phyloP scores from a whole-genome alignment of 495 filamentous ascomycete species.

The Chaetomidium leptoderma region DNA sequence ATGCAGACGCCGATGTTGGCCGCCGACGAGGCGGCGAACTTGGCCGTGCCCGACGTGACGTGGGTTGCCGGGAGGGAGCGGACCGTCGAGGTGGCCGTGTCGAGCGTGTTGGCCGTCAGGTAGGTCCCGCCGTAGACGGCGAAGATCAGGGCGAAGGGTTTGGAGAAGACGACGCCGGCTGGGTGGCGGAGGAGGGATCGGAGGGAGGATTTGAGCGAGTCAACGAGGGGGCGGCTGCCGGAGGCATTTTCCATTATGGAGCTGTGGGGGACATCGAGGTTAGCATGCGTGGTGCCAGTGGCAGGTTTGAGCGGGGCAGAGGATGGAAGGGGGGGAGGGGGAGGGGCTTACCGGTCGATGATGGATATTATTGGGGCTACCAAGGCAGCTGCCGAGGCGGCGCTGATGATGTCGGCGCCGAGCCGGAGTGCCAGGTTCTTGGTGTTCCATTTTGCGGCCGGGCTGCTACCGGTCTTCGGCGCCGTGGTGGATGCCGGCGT shows the following conservation, averaged over 20 bases:
- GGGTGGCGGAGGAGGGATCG: conserved; percentile 63
- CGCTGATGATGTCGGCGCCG: conserved; percentile 67
- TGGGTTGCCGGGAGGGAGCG: conserved; percentile 49
- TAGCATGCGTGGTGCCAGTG: neutral
- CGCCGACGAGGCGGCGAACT: conserved; percentile 77
- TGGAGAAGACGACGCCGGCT: conserved; percentile 65
- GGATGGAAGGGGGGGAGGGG: neutral
- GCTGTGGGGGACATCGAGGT: conserved; percentile 39
- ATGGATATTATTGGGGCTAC: conserved; percentile 86
- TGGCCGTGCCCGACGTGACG: conserved; percentile 68
- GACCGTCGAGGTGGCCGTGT: conserved; percentile 70
- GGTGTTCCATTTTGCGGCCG: conserved; percentile 64
- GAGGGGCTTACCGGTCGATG: conserved; percentile 71
- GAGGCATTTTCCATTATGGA: conserved; percentile 95
- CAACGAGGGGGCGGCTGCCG: conserved; percentile 65
- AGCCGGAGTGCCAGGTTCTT: conserved; percentile 63
- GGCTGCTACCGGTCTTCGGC: neutral
- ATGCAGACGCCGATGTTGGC: conserved; percentile 89
- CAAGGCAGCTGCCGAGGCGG: conserved; percentile 70
- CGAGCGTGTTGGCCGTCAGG: conserved; percentile 80
- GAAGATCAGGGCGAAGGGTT: conserved; percentile 82
- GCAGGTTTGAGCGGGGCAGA: neutral
- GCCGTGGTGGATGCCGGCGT: neutral
- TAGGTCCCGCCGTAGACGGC: conserved; percentile 88
- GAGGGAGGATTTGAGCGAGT: conserved; percentile 62